Percentiles rank a stretch among this genome's conserved stretches.
Evolutionary conservation across 306 rosid genomes (phyloP).

Genomic region (Abrus pulchellus): DNA sequence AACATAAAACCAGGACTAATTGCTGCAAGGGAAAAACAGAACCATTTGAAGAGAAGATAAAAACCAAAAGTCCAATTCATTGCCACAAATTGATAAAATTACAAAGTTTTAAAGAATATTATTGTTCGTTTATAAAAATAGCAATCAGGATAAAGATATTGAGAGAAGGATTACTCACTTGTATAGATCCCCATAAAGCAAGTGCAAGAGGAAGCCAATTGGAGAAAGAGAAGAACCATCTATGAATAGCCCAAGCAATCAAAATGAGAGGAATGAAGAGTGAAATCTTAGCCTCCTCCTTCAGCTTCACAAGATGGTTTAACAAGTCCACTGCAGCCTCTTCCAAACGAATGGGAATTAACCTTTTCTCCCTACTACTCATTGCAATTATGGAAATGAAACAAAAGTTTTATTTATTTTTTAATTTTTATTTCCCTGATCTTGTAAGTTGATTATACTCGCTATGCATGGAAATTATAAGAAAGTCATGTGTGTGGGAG

Average conservation of each 20-base stretch:
- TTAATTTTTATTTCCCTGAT: not conserved
- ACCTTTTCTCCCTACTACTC: slow-evolving; percentile 42
- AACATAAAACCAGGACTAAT: slow-evolving; percentile 10
- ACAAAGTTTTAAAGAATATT: not conserved
- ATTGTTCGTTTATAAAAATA: not conserved
- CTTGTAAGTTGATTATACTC: not conserved
- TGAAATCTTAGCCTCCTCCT: slow-evolving; percentile 60
- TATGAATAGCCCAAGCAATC: slow-evolving; percentile 75
- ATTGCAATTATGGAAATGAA: not conserved
- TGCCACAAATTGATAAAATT: not conserved
- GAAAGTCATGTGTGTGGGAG: not conserved
- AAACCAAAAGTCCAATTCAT: slow-evolving; percentile 9
- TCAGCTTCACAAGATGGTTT: slow-evolving; percentile 46
- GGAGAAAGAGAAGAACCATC: slow-evolving; percentile 82
- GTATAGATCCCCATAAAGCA: slow-evolving; percentile 74
- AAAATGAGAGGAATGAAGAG: slow-evolving; percentile 64
- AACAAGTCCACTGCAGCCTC: slow-evolving; percentile 58
- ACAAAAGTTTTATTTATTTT: not conserved
- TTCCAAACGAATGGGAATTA: slow-evolving; percentile 49
- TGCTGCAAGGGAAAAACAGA: not conserved
- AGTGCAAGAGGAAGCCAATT: slow-evolving; percentile 75
- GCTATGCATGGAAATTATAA: not conserved
- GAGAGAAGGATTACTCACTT: slow-evolving; percentile 54
- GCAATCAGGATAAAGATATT: not conserved
- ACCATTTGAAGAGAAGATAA: not conserved